A percentile compares a stretch with the other conserved stretches of the same genome.
These are phyloP conservation scores for Eragrostis curvula DNA, from an alignment of 176 grass and related monocot species.

Conservation along the genomic window DNA sequence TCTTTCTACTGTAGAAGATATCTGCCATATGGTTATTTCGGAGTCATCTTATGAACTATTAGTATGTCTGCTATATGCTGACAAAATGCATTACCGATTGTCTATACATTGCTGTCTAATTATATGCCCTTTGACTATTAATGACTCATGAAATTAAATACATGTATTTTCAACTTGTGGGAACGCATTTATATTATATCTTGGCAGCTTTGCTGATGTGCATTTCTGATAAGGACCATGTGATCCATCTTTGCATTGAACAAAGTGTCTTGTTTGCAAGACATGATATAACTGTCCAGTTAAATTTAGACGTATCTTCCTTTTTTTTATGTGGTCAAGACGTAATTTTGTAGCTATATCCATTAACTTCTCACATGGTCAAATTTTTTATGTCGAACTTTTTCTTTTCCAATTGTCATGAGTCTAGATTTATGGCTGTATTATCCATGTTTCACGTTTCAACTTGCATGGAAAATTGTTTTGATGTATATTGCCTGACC, in stretches of 20 bases:
- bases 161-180: neutral
- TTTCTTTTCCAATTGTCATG: neutral
- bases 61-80: neutral
- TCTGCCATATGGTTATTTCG: too few relatives aligned
- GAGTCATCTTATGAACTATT: too few relatives aligned
- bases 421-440: neutral
- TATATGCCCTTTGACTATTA: neutral
- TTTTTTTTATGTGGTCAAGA: neutral
- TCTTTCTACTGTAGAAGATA: too few relatives aligned
- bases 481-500: neutral
- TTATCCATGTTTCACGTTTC: neutral
- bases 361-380: too few relatives aligned
- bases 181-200: neutral
- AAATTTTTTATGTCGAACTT: neutral
- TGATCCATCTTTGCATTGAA: slow-evolving; percentile 19
- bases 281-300: neutral
- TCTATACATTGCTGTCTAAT: neutral
- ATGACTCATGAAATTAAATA: neutral
- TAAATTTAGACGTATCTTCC: neutral
- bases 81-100: neutral
- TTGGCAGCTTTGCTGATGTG: slow-evolving; percentile 19
- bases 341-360: too few relatives aligned
- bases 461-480: neutral
- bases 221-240: neutral
- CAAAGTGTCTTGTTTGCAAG: neutral